Percentiles rank a stretch among this genome's conserved stretches.
Conservation (phyloP, 768 basidiomycete genomes). For the Chlorophyllum brunneum region DNA sequence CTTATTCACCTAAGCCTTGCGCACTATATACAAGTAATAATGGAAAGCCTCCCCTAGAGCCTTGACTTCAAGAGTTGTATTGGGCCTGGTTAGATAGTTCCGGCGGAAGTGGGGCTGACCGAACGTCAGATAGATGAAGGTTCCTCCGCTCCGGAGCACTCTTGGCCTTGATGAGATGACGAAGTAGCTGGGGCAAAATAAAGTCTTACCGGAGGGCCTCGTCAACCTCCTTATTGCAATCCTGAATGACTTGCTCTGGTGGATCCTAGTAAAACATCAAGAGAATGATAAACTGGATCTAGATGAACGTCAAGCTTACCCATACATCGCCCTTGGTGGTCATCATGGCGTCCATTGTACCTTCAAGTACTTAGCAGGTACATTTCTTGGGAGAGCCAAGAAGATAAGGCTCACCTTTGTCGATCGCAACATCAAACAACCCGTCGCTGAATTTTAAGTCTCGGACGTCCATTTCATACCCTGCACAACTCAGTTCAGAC, state of each 20-base stretch:
- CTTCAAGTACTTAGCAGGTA: slow-evolving; percentile 16
- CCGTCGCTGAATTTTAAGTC: slow-evolving; percentile 54
- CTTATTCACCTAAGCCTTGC: slow-evolving; percentile 27
- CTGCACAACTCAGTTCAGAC: slow-evolving; percentile 30
- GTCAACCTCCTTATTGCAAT: slow-evolving; percentile 73
- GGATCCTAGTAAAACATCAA: slow-evolving; percentile 51
- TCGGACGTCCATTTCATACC: slow-evolving; percentile 85
- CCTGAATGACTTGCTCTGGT: slow-evolving; percentile 60
- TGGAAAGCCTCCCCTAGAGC: slow-evolving; percentile 79
- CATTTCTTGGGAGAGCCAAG: background rate
- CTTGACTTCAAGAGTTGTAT: slow-evolving; percentile 60
- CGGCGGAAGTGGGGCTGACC: slow-evolving; percentile 87
- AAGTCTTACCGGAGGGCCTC: slow-evolving; percentile 61
- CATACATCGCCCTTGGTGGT: slow-evolving; percentile 78
- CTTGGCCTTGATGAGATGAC: slow-evolving; percentile 27
- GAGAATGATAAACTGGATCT: background rate
- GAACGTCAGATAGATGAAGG: slow-evolving; percentile 80
- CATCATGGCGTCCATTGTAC: slow-evolving; percentile 92
- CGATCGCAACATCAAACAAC: slow-evolving; percentile 77
- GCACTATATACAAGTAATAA: slow-evolving; percentile 75
- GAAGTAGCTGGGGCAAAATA: background rate
- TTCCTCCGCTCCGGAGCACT: slow-evolving; percentile 56
- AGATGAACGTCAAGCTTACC: slow-evolving; percentile 34
- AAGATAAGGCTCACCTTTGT: slow-evolving; percentile 52
- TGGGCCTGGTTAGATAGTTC: slow-evolving; percentile 55